Evolutionary conservation across 257 asterid genomes (phyloP), one percentile per base, ranked within the genome.

Genomic region (Rubia yunnanensis): DNA sequence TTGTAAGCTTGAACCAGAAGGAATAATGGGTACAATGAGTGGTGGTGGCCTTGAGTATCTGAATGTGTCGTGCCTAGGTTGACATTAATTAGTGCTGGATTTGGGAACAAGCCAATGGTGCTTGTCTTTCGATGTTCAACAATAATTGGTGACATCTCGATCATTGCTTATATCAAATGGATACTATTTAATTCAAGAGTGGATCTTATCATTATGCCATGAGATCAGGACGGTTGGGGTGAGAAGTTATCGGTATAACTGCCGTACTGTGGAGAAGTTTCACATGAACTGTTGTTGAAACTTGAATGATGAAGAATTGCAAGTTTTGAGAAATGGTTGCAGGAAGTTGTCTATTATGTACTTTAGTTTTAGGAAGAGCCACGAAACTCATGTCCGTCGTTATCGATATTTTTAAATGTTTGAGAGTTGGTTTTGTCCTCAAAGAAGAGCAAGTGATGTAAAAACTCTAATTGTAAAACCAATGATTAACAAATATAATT

Each of bases 41-140:
- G 92, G 95, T 41, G 89, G 92, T 17, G 95, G 96, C 28, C 80
- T 85, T 20, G 79, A 90, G 69, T 84, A 84, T 75, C 67, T 89
- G 61, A 80, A 84, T 58, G 66, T 87, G 53, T 79, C 88, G 35
- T 67, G 82, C 73, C 66, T 80, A 39, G 65, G 69, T 61, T 89
- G 86, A n/a, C n/a, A n/a, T n/a, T n/a, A n/a, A n/a, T n/a, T n/a
- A n/a, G n/a, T n/a, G n/a, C n/a, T n/a, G n/a, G n/a, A n/a, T n/a
- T n/a, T n/a, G n/a, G n/a, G n/a, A n/a, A n/a, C n/a, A n/a, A n/a
- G n/a, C n/a, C n/a, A n/a, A n/a, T n/a, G n/a, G n/a, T n/a, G n/a
- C n/a, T n/a, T n/a, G n/a, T n/a, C n/a, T n/a, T n/a, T n/a, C n/a
- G n/a, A n/a, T n/a, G n/a, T n/a, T n/a, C n/a, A n/a, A 85, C 95